Evolutionary conservation across 1,284 basidiomycete genomes (phyloP).

Genomic region (Ganoderma lingzhi): DNA sequence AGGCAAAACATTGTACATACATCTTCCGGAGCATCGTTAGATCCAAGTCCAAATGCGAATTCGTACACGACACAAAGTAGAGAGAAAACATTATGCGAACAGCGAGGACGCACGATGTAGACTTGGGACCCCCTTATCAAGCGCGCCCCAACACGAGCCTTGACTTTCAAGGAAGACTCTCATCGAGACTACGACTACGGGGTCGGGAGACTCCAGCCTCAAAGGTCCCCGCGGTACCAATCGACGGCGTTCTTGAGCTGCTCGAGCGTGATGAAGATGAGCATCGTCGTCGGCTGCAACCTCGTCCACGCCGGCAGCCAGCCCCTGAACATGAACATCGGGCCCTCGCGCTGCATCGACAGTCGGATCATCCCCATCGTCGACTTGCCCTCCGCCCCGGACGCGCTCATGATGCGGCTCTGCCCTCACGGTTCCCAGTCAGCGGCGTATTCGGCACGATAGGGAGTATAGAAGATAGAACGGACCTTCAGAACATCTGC

Average conservation of each 20-base stretch:
- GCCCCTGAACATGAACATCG: slow-evolving; percentile 94
- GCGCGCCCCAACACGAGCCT: too few species aligned
- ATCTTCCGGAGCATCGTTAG: not conserved
- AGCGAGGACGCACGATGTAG: too few species aligned
- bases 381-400: slow-evolving; percentile 82
- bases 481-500: slow-evolving; percentile 89
- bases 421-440: slow-evolving; percentile 33
- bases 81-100: not conserved
- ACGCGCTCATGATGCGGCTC: slow-evolving; percentile 91
- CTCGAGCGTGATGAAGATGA: slow-evolving; percentile 87
- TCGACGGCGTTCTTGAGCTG: slow-evolving; percentile 76
- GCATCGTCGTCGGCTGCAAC: slow-evolving; percentile 85
- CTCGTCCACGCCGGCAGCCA: slow-evolving; percentile 89
- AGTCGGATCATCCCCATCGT: slow-evolving; percentile 75
- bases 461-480: not conserved
- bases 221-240: slow-evolving; percentile 44
- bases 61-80: not conserved
- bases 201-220: not conserved
- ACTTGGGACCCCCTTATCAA: too few species aligned
- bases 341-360: slow-evolving; percentile 82
- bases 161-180: too few species aligned
- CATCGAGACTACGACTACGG: too few species aligned
- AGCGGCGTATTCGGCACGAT: not conserved
- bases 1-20: not conserved
- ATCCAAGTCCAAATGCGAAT: not conserved